Conservation (phyloP, 1,139 yeast species). For the Hemisphaericaspora lyxosophila region DNA sequence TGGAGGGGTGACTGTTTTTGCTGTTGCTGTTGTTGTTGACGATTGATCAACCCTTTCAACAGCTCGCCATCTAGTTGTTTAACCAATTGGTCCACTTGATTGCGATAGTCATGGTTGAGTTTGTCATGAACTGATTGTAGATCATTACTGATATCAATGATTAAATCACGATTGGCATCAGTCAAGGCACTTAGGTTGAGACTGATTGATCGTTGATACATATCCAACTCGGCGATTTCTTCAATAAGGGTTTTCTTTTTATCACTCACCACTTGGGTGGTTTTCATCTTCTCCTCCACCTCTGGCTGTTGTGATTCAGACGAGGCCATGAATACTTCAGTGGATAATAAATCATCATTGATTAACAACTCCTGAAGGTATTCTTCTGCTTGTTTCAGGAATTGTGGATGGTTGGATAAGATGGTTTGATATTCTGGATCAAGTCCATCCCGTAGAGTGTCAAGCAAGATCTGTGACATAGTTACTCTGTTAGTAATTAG, state of each 20-base stretch:
- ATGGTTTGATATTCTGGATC: conserved; percentile 16
- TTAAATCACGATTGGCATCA: conserved; percentile 38
- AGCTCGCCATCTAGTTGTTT: conserved; percentile 13
- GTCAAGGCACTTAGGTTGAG: conserved; percentile 34
- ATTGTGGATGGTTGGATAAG: conserved; percentile 14
- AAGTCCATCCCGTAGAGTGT: conserved; percentile 22
- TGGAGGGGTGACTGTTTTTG: too few relatives aligned
- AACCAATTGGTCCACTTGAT: conserved; percentile 23
- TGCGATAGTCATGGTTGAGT: conserved; percentile 22
- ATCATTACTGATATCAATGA: conserved; percentile 39
- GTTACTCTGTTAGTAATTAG: too few relatives aligned
- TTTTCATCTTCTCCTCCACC: conserved; percentile 3
- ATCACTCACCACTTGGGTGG: background rate
- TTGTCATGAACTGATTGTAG: conserved; percentile 25
- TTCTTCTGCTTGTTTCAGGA: conserved; percentile 16
- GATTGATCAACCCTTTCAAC: conserved; percentile 5
- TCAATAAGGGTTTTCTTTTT: conserved; percentile 32
- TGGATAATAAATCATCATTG: conserved; percentile 43
- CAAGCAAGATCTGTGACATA: conserved; percentile 26
- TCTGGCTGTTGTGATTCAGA: conserved; percentile 8
- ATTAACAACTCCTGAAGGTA: conserved; percentile 32
- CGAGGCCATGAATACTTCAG: conserved; percentile 40
- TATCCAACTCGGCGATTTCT: conserved; percentile 49
- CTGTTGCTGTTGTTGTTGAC: conserved; percentile 4
- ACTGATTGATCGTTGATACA: conserved; percentile 30